Evolutionary conservation across 2,329 filamentous ascomycete species (phyloP), one percentile per base, ranked within the genome.

Genomic region (Fusarium marasasianum): DNA sequence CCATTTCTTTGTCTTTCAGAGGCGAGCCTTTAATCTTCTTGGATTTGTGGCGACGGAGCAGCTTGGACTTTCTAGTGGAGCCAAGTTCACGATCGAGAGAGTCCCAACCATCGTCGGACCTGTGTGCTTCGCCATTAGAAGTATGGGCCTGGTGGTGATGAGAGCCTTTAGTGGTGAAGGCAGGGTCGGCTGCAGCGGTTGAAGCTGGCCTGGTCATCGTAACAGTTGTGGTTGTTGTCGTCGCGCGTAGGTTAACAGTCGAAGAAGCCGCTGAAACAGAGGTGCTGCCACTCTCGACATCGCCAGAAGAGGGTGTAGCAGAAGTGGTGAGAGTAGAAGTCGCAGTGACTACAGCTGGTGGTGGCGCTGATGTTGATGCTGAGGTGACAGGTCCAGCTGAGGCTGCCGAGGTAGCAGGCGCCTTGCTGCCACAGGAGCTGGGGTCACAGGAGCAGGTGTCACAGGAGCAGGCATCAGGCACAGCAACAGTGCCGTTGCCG

Each of bases 201-300:
- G 53, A 50, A 18, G 63, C 45, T 14, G 69, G 47, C 18, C 45
- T 48, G 10, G 35, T 40, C 37, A 26, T 54, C 33, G 68, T 72
- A 17, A 58, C 40, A 5, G 69, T 72, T 26, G 57, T 69, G 10
- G 63, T 69, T 51, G 54, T 64, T n/a, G 47, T 55, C 11, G 47
- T 47, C 22, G 26, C 22, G 24, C 44, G 40, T 31, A 41, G 22
- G 20, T 26, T 45, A 14, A n/a, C 15, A 40, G 41, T n/a, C n/a
- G 44, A 57, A 38, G 51, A 15, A 63, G 24, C 22, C 14, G 40
- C 31, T 31, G 56, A 26, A 37, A 22, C 24, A 45, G 43, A 37
- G 35, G 13, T 22, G 26, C 22, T 44, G 40, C 26, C 24, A 38
- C 24, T 40, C 17, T n/a, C 38, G 37, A 59, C 29, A 13, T 38